Evolutionary conservation across 257 asterid species (phyloP).

Genomic region (Solanum ossicruentum): DNA sequence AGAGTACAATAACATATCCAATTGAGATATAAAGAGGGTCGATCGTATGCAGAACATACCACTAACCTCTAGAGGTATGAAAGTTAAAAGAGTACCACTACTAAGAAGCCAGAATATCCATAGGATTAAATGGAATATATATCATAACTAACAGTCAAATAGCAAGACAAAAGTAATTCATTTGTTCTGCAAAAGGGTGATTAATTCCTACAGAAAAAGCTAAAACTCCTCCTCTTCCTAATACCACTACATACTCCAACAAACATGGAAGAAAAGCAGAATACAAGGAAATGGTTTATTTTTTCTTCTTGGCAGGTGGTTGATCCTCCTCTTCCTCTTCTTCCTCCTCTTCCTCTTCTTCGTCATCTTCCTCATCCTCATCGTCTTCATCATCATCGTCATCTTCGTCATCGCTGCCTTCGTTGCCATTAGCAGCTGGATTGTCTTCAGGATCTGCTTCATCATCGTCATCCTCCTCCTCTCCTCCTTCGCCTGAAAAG

Average conservation of each 20-base stretch:
- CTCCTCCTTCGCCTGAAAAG: slow-evolving; percentile 35
- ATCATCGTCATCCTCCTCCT: slow-evolving; percentile 34
- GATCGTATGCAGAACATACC: neutral
- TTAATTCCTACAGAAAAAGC: slow-evolving; percentile 33
- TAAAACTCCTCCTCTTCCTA: slow-evolving; percentile 10
- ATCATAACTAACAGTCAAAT: slow-evolving; percentile 17
- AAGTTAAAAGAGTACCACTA: no score
- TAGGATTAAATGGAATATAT: neutral
- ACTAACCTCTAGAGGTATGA: neutral
- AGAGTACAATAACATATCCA: neutral
- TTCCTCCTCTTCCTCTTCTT: neutral
- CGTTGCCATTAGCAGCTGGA: neutral
- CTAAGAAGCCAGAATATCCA: neutral
- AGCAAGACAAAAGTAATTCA: slow-evolving; percentile 15
- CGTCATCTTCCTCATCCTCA: neutral
- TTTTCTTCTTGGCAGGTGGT: slow-evolving; percentile 86
- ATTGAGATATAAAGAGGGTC: fast-evolving
- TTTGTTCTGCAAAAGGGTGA: slow-evolving; percentile 15
- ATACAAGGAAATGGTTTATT: slow-evolving; percentile 25
- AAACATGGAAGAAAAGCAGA: slow-evolving; percentile 20
- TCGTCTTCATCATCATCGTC: neutral
- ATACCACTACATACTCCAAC: slow-evolving; percentile 33
- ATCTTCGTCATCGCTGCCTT: neutral
- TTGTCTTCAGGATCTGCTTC: slow-evolving; percentile 35
- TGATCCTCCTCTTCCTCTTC: slow-evolving; percentile 31